Evolutionary conservation across 441 rosid genomes (phyloP).

Genomic region (Adansonia grandidieri): DNA sequence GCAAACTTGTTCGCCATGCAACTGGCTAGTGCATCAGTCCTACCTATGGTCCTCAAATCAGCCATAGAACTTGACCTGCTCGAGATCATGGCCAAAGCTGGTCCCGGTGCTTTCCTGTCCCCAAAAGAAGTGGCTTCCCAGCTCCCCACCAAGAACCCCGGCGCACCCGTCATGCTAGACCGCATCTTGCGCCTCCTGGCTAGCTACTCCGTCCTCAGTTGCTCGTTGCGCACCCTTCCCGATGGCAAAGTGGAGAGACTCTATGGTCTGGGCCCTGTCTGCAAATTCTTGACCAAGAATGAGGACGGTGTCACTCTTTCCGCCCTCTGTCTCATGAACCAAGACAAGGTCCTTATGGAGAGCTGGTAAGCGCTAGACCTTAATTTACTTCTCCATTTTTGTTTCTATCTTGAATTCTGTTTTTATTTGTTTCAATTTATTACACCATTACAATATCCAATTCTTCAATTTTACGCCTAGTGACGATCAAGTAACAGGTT

Average conservation of each 20-base stretch:
- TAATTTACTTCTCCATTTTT: not conserved
- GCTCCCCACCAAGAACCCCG: constrained; percentile 60
- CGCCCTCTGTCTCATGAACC: constrained; percentile 66
- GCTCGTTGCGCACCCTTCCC: constrained; percentile 42
- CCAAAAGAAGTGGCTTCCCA: constrained; percentile 48
- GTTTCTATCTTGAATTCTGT: not conserved
- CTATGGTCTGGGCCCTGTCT: constrained; percentile 64
- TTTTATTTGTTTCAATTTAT: not conserved
- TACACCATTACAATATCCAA: not conserved
- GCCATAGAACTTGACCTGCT: constrained; percentile 76
- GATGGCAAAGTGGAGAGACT: constrained; percentile 59
- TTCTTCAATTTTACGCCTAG: not conserved
- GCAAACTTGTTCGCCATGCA: constrained; percentile 68
- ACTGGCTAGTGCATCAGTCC: constrained; percentile 63
- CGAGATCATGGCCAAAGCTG: constrained; percentile 62
- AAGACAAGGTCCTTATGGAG: constrained; percentile 84
- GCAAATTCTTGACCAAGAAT: constrained; percentile 70
- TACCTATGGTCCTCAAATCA: constrained; percentile 73
- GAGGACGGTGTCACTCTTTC: constrained; percentile 71
- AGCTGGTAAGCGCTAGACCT: constrained; percentile 55
- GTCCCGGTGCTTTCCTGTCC: constrained; percentile 50
- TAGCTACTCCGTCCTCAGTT: constrained; percentile 57
- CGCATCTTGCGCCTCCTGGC: constrained; percentile 68
- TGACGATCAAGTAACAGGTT: not conserved
- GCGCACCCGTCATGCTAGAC: constrained; percentile 68